phyloP scores from a whole-genome alignment of 2,329 filamentous ascomycete genomes.

The Cryphonectria naterciae region DNA sequence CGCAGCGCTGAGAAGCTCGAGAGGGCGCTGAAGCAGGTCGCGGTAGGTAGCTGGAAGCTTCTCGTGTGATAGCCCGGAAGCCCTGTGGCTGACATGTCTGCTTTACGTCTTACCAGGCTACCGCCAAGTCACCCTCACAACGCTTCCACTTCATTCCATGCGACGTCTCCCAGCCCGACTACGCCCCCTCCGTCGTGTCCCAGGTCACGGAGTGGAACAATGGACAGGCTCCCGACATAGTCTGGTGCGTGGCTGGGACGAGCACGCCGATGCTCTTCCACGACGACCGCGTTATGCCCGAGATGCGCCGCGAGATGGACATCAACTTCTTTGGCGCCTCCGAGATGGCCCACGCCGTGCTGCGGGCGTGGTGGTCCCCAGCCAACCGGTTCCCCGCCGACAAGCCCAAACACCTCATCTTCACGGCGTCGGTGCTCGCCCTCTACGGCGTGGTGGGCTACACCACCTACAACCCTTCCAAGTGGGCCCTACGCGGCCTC shows the following conservation, averaged over 20 bases:
- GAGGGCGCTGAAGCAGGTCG: constrained; percentile 57
- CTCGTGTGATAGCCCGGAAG: background rate
- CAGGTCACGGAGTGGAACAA: constrained; percentile 82
- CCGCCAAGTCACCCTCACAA: constrained; percentile 69
- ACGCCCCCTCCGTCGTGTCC: constrained; percentile 70
- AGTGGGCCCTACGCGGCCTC: constrained; percentile 81
- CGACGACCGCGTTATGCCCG: constrained; percentile 72
- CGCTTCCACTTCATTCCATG: constrained; percentile 83
- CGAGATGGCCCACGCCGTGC: constrained; percentile 81
- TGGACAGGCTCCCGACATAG: constrained; percentile 73
- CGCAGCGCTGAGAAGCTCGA: constrained; percentile 64
- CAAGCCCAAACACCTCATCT: constrained; percentile 76
- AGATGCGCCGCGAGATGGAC: constrained; percentile 80
- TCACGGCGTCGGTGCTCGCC: constrained; percentile 78
- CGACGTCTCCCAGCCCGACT: constrained; percentile 73
- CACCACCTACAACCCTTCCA: constrained; percentile 78
- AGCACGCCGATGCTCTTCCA: constrained; percentile 76
- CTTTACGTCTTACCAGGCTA: constrained; percentile 49
- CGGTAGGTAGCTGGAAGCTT: constrained; percentile 42
- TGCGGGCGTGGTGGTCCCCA: constrained; percentile 73
- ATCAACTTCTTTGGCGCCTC: constrained; percentile 87
- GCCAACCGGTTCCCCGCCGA: constrained; percentile 45
- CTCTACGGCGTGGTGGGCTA: constrained; percentile 84
- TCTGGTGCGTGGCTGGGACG: constrained; percentile 87
- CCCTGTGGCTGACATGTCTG: constrained; percentile 38